phyloP scores from a whole-genome alignment of 371 early-diverging fungal species.

The Mortierella sp. region DNA sequence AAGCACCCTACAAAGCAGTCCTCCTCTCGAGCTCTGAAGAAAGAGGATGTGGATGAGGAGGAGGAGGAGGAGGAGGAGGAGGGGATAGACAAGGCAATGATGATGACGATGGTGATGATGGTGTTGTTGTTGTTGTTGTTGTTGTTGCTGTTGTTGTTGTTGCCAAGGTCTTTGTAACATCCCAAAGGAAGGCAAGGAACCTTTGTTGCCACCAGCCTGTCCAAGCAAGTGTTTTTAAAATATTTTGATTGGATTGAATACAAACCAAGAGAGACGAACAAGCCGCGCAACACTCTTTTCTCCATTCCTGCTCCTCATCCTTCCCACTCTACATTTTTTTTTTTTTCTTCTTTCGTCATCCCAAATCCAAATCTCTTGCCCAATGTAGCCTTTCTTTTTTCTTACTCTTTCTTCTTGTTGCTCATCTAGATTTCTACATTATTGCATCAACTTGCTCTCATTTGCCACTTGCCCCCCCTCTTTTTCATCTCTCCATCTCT shows the following conservation, averaged over 20 bases:
- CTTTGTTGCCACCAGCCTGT: background rate
- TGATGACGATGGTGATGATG: background rate
- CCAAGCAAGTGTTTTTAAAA: too few species aligned
- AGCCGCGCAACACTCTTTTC: conserved; percentile 7
- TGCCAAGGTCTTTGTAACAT: background rate
- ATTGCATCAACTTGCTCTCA: background rate
- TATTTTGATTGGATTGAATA: too few species aligned
- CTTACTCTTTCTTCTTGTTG: too few species aligned
- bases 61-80: background rate
- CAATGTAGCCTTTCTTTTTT: too few species aligned
- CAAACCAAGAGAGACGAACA: too few species aligned
- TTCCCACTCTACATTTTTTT: background rate
- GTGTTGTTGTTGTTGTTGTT: background rate
- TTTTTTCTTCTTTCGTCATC: background rate
- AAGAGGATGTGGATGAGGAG: background rate
- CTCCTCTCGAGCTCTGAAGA: background rate
- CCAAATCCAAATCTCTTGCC: background rate
- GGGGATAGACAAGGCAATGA: background rate
- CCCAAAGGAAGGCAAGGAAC: too few species aligned
- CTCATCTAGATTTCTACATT: too few species aligned
- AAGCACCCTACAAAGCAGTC: conserved; percentile 12
- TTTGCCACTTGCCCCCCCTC: background rate
- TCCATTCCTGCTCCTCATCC: background rate
- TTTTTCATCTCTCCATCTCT: background rate
- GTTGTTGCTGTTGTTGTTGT: too few species aligned